Percentiles rank a stretch among this genome's conserved stretches.
Conservation (phyloP, 192 early-diverging fungal species). For the Coemansia sp. region DNA sequence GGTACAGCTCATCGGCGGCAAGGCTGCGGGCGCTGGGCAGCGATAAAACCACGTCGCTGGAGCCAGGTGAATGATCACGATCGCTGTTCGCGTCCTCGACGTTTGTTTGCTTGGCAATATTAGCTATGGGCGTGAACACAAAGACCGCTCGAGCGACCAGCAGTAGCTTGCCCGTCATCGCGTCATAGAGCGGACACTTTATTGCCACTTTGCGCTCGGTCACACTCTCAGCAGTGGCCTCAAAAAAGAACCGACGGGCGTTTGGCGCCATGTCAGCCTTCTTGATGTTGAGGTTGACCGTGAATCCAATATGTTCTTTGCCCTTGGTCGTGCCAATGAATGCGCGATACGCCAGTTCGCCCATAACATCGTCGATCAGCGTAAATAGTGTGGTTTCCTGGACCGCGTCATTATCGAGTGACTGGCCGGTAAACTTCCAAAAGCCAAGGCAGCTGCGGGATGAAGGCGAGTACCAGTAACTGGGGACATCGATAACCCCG, state of each 20-base stretch:
- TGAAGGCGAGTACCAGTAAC: constrained; percentile 17
- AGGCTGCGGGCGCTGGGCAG: not conserved
- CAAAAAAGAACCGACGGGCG: constrained; percentile 21
- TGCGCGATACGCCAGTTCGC: constrained; percentile 16
- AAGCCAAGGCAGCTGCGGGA: constrained; percentile 6
- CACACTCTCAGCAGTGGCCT: not conserved
- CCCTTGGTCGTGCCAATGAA: not conserved
- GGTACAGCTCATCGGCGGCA: not conserved
- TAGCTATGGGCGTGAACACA: constrained; percentile 11
- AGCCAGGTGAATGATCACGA: too few relatives aligned
- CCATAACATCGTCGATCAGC: constrained; percentile 24
- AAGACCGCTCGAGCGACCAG: constrained; percentile 6
- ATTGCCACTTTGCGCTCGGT: constrained; percentile 9
- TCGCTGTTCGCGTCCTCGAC: not conserved
- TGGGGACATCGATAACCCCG: not conserved
- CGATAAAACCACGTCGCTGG: too few relatives aligned
- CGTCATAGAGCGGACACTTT: constrained; percentile 25
- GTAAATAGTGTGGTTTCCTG: constrained; percentile 18
- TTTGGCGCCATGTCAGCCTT: not conserved
- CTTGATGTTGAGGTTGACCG: constrained; percentile 24
- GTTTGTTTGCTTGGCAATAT: not conserved
- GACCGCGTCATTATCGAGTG: not conserved
- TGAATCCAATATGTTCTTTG: constrained; percentile 13
- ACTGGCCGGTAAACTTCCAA: constrained; percentile 10
- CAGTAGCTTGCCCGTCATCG: constrained; percentile 7